Percentiles rank a stretch among this genome's conserved stretches.
phyloP scores from a whole-genome alignment of 306 rosid genomes.

The Carpinus viminea region DNA sequence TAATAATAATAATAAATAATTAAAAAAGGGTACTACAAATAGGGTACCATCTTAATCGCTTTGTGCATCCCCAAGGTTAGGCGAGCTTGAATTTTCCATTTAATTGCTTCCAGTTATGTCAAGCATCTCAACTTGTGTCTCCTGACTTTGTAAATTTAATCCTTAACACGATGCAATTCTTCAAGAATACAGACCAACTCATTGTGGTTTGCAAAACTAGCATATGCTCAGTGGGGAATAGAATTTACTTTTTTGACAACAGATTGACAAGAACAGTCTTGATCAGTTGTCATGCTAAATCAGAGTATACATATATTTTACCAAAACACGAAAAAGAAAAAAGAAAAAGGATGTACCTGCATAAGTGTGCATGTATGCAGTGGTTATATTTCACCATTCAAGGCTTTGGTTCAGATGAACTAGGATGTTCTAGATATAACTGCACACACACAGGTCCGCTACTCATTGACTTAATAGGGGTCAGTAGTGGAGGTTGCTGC shows the following conservation, averaged over 20 bases:
- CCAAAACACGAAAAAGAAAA: not conserved
- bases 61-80: not conserved
- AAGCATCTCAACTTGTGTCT: not conserved
- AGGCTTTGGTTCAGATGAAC: conserved; percentile 51
- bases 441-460: conserved; percentile 70
- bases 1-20: too few species aligned
- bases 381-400: conserved; percentile 27
- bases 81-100: not conserved
- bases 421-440: conserved; percentile 83
- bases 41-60: not conserved
- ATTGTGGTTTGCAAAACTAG: not conserved
- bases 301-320: not conserved
- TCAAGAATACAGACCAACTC: not conserved
- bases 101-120: not conserved
- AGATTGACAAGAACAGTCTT: not conserved
- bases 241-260: not conserved
- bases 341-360: not conserved
- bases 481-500: conserved; percentile 75
- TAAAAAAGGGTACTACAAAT: too few species aligned
- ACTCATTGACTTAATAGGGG: conserved; percentile 71
- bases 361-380: conserved; percentile 22
- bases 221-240: not conserved
- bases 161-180: not conserved
- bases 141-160: not conserved
- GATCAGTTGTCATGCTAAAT: not conserved